phyloP scores from a whole-genome alignment of 768 basidiomycete genomes.

The Panaeolus cyanescens region DNA sequence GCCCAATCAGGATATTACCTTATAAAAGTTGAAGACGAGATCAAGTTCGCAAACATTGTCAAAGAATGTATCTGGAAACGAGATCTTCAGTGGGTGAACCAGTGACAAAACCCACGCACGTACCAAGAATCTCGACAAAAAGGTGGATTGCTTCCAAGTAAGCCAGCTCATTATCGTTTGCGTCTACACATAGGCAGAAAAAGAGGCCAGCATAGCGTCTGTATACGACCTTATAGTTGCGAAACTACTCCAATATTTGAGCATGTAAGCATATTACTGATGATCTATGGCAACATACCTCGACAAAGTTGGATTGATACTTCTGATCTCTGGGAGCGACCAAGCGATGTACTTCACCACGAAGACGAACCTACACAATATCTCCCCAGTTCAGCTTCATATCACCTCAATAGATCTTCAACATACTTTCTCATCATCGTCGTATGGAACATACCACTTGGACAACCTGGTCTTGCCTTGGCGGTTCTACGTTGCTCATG shows the following conservation, averaged over 20 bases:
- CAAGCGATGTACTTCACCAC: constrained; percentile 94
- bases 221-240: constrained; percentile 97
- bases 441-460: constrained; percentile 99
- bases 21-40: constrained; percentile 99
- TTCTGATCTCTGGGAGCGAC: constrained; percentile 98
- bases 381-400: neutral
- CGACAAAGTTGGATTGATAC: constrained; percentile 98
- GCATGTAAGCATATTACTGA: constrained; percentile 1
- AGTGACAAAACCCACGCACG: constrained; percentile 22
- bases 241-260: constrained; percentile 61
- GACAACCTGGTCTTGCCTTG: constrained; percentile 97
- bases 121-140: constrained; percentile 96
- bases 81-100: constrained; percentile 4
- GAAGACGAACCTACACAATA: constrained; percentile 71
- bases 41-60: constrained; percentile 99
- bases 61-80: constrained; percentile 84
- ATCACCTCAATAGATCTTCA: neutral
- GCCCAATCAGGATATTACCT: constrained; percentile 29
- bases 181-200: constrained; percentile 97
- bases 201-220: constrained; percentile 96
- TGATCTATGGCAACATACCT: constrained; percentile 55
- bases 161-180: constrained; percentile 97
- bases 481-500: constrained; percentile 67
- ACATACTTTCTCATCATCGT: constrained; percentile 95
- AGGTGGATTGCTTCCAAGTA: constrained; percentile 98